These are phyloP conservation scores for Cydonia oblonga DNA, from an alignment of 331 rosid species.

Conservation along the genomic window DNA sequence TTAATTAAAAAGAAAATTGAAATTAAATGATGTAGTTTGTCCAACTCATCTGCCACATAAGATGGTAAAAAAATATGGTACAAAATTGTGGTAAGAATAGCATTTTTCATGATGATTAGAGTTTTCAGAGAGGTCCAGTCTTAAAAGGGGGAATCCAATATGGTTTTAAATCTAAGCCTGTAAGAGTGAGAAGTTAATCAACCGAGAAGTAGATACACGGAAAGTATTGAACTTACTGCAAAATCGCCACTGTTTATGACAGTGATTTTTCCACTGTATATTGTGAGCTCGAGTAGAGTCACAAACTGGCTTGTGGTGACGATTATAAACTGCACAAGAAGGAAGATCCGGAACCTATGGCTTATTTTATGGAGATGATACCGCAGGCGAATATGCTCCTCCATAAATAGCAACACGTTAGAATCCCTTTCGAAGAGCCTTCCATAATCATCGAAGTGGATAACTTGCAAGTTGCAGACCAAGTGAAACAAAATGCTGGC, in stretches of 20 bases:
- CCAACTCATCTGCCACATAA: too few species aligned
- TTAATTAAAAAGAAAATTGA: too few species aligned
- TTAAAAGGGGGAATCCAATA: background rate
- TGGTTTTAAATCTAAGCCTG: background rate
- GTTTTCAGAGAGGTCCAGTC: background rate
- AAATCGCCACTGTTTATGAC: conserved; percentile 64
- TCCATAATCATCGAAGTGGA: conserved; percentile 60
- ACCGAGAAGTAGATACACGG: background rate
- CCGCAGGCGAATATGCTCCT: conserved; percentile 56
- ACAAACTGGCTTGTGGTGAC: conserved; percentile 65
- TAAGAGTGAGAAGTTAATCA: background rate
- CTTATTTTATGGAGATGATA: conserved; percentile 74
- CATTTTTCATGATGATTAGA: too few species aligned
- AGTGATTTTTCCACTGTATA: conserved; percentile 42
- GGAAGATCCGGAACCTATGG: conserved; percentile 76
- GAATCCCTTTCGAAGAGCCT: conserved; percentile 45
- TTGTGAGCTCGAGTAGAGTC: conserved; percentile 52
- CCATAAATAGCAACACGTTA: conserved; percentile 22
- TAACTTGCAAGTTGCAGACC: conserved; percentile 77
- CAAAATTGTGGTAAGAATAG: too few species aligned
- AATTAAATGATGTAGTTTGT: too few species aligned
- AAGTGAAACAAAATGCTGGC: conserved; percentile 78
- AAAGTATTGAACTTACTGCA: conserved; percentile 49
- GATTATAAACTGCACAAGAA: conserved; percentile 52
- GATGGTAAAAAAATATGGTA: too few species aligned